Evolutionary conservation across 2,329 filamentous ascomycete species (phyloP).

Genomic region (Colletotrichum sojae): DNA sequence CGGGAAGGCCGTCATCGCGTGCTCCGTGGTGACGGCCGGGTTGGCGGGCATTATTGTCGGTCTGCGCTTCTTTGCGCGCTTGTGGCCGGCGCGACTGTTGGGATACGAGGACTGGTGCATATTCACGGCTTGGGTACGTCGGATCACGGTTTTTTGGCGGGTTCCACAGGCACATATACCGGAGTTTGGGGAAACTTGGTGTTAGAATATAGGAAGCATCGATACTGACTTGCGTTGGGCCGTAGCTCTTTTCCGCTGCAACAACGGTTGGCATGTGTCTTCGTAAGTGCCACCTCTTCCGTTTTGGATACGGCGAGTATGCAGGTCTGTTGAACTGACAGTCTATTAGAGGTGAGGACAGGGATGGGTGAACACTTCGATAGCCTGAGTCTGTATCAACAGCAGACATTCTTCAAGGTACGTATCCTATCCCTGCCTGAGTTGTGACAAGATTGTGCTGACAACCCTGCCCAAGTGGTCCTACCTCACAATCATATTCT

Average conservation of each 20-base stretch:
- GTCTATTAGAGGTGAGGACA: neutral
- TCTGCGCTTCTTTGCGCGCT: conserved; percentile 32
- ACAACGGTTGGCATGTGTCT: conserved; percentile 21
- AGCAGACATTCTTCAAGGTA: conserved; percentile 33
- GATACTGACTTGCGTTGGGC: neutral
- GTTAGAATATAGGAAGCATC: too few relatives aligned
- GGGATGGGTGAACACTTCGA: conserved; percentile 16
- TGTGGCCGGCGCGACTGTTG: conserved; percentile 15
- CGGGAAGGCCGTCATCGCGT: conserved; percentile 29
- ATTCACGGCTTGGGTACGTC: conserved; percentile 29
- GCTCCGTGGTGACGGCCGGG: conserved; percentile 1
- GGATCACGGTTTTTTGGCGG: too few relatives aligned
- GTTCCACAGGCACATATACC: too few relatives aligned
- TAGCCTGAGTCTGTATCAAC: conserved; percentile 12
- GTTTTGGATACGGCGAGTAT: neutral
- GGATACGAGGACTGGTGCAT: conserved; percentile 37
- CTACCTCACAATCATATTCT: conserved; percentile 43
- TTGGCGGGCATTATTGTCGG: conserved; percentile 30
- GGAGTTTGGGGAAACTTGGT: too few relatives aligned
- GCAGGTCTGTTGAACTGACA: neutral
- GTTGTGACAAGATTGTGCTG: neutral
- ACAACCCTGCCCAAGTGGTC: conserved; percentile 14
- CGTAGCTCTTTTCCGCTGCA: conserved; percentile 14
- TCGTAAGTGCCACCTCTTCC: conserved; percentile 7
- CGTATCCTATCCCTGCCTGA: neutral